Percentiles rank a stretch among this genome's conserved stretches.
Evolutionary conservation across 2,329 filamentous ascomycete genomes (phyloP).

Genomic region (Fusarium liriodendri): DNA sequence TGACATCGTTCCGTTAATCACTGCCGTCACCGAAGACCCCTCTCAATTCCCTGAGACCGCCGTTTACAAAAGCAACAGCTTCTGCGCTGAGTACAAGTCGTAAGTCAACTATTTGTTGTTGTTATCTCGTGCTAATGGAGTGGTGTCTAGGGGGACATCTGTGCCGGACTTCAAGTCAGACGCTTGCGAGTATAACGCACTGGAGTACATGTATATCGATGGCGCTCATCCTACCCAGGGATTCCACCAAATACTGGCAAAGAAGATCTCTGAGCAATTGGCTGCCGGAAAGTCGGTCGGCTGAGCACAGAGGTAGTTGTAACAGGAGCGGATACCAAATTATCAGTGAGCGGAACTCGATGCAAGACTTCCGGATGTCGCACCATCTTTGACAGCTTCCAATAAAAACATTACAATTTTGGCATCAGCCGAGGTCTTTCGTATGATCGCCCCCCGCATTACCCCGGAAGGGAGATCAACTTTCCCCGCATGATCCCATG

Average conservation of each 20-base stretch:
- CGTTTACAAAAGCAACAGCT: background rate
- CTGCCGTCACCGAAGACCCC: background rate
- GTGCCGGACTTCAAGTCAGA: background rate
- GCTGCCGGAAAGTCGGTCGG: background rate
- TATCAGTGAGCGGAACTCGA: background rate
- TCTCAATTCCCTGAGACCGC: background rate
- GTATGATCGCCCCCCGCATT: background rate
- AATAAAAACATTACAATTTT: background rate
- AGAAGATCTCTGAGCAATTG: background rate
- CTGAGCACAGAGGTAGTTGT: background rate
- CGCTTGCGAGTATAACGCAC: background rate
- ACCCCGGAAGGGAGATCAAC: background rate
- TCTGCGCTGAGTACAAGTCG: background rate
- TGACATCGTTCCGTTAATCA: background rate
- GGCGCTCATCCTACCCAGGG: background rate
- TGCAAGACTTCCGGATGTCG: background rate
- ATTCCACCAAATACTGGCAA: background rate
- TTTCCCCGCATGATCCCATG: background rate
- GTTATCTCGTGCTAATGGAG: background rate
- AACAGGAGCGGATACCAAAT: background rate
- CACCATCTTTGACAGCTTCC: background rate
- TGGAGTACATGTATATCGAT: background rate
- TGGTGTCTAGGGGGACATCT: background rate
- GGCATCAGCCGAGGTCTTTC: background rate
- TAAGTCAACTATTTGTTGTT: background rate